Conservation (phyloP, 2,329 filamentous ascomycete species). For the Zalaria sp. region DNA sequence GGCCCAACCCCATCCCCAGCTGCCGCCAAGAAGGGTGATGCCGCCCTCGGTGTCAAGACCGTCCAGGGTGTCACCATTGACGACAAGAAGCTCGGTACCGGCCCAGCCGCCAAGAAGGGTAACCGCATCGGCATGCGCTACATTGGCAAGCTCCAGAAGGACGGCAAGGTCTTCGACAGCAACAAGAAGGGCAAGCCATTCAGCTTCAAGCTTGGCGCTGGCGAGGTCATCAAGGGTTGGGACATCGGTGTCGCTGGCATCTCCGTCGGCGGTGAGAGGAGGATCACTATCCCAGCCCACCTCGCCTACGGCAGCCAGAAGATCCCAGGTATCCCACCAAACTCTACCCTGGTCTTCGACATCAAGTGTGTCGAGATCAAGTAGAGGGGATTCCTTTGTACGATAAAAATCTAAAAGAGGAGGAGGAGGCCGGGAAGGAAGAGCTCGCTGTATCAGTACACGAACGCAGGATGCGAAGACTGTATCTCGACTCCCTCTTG, state of each 20-base stretch:
- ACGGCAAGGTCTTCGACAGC: slow-evolving; percentile 90
- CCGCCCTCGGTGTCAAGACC: slow-evolving; percentile 55
- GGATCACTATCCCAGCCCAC: slow-evolving; percentile 74
- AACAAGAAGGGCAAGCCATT: slow-evolving; percentile 99
- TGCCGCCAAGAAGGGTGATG: slow-evolving; percentile 25
- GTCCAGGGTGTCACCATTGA: slow-evolving; percentile 86
- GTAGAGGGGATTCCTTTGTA: slow-evolving; percentile 15
- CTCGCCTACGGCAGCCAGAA: slow-evolving; percentile 79
- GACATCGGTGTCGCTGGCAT: slow-evolving; percentile 90
- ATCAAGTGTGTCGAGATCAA: slow-evolving; percentile 37
- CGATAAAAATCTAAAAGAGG: background rate
- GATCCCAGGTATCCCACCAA: slow-evolving; percentile 73
- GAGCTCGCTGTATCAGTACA: background rate
- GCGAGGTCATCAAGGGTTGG: slow-evolving; percentile 98
- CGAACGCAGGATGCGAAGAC: background rate
- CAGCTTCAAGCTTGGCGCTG: slow-evolving; percentile 82
- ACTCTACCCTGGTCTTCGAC: slow-evolving; percentile 88
- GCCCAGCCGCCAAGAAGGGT: slow-evolving; percentile 75
- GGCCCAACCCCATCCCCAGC: slow-evolving; percentile 66
- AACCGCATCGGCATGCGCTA: slow-evolving; percentile 90
- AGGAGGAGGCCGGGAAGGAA: background rate
- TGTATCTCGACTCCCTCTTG: background rate
- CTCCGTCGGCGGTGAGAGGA: slow-evolving; percentile 83
- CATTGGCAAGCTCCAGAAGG: slow-evolving; percentile 80
- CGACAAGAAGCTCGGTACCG: slow-evolving; percentile 83